These are phyloP conservation scores for Monosporascus sp. DNA, from an alignment of 2,329 filamentous ascomycete species.

Conservation along the genomic window DNA sequence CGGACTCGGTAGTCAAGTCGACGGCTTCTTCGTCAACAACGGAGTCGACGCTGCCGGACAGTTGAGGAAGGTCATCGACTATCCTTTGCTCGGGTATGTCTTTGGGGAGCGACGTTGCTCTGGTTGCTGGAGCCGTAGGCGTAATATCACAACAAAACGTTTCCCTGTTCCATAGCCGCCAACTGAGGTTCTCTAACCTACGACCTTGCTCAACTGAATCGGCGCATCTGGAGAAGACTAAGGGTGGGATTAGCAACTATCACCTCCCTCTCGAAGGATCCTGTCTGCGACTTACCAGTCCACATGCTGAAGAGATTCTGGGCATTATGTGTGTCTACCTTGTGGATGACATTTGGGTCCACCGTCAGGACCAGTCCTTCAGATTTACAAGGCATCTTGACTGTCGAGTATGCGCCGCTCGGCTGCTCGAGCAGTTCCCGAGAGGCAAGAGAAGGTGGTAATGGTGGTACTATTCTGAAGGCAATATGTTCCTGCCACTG, in stretches of 20 bases:
- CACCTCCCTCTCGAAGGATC: not conserved
- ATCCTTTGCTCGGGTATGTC: conserved; percentile 40
- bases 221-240: conserved; percentile 91
- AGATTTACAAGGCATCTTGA: conserved; percentile 75
- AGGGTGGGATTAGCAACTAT: conserved; percentile 26
- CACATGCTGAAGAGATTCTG: conserved; percentile 96
- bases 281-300: conserved; percentile 63
- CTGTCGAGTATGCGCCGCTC: conserved; percentile 14
- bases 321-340: conserved; percentile 87
- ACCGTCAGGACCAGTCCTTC: conserved; percentile 85
- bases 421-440: conserved; percentile 16
- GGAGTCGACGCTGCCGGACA: conserved; percentile 75
- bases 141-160: conserved; percentile 78
- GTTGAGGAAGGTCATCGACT: conserved; percentile 58
- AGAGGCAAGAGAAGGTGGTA: conserved; percentile 3
- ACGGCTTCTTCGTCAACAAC: conserved; percentile 62
- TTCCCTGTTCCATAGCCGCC: conserved; percentile 92
- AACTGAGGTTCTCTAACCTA: conserved; percentile 89
- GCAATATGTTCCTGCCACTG: not conserved
- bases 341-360: conserved; percentile 86
- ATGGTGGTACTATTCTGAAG: not conserved
- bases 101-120: conserved; percentile 41
- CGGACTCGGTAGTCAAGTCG: conserved; percentile 50
- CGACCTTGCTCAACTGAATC: conserved; percentile 91
- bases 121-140: conserved; percentile 42